These are phyloP conservation scores for Tulasnella sp. DNA, from an alignment of 768 basidiomycete species.

Conservation along the genomic window DNA sequence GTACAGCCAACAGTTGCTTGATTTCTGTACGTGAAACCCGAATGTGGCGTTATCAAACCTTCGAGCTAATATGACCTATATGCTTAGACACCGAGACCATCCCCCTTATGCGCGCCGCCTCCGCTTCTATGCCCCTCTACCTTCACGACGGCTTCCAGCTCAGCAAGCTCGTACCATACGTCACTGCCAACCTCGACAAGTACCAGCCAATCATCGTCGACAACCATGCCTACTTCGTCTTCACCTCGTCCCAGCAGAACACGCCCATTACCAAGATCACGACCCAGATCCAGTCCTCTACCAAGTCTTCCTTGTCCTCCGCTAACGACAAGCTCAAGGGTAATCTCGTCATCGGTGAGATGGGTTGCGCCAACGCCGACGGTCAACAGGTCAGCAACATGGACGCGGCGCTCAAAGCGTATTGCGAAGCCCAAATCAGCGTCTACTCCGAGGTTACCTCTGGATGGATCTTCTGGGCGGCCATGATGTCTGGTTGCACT, in stretches of 20 bases:
- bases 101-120: constrained; percentile 32
- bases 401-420: constrained; percentile 36
- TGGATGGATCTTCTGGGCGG: constrained; percentile 66
- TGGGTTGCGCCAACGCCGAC: constrained; percentile 39
- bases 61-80: constrained; percentile 3
- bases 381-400: constrained; percentile 39
- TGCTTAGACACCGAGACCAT: constrained; percentile 44
- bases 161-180: constrained; percentile 31
- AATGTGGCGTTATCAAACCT: constrained; percentile 21
- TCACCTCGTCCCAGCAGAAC: constrained; percentile 41
- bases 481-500: constrained; percentile 42
- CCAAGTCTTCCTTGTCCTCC: constrained; percentile 22
- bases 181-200: constrained; percentile 38
- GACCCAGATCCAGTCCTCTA: constrained; percentile 20
- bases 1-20: constrained; percentile 37
- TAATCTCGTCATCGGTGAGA: constrained; percentile 43
- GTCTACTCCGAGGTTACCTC: constrained; percentile 45
- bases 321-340: constrained; percentile 30
- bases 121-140: constrained; percentile 45
- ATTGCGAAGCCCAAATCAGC: constrained; percentile 49
- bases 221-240: constrained; percentile 64
- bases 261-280: constrained; percentile 34
- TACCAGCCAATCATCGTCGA: constrained; percentile 60
- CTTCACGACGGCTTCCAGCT: constrained; percentile 61
- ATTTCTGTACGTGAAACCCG: constrained; percentile 32